Evolutionary conservation across 441 rosid species (phyloP).

Genomic region (Aquilaria agallochum): DNA sequence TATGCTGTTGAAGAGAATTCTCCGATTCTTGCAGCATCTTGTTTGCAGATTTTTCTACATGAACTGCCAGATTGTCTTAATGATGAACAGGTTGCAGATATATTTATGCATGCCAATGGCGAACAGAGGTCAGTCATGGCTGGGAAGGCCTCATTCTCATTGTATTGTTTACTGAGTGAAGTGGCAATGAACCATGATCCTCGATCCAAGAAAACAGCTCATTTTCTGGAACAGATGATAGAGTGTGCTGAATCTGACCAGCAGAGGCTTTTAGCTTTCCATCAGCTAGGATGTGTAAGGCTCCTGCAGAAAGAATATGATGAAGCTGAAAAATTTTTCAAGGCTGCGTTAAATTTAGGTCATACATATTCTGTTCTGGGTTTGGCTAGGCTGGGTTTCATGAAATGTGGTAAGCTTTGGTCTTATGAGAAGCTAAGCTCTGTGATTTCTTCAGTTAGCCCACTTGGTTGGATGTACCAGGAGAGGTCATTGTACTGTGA

Average conservation of each 20-base stretch:
- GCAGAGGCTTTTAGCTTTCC: constrained; percentile 81
- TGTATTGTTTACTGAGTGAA: constrained; percentile 86
- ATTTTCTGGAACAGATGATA: constrained; percentile 57
- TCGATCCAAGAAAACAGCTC: constrained; percentile 58
- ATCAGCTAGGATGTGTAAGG: constrained; percentile 86
- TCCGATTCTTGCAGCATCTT: constrained; percentile 78
- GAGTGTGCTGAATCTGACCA: constrained; percentile 68
- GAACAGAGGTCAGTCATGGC: constrained; percentile 68
- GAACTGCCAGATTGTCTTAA: constrained; percentile 77
- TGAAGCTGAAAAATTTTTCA: constrained; percentile 69
- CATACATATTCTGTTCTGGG: constrained; percentile 81
- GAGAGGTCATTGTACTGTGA: constrained; percentile 92
- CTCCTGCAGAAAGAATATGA: constrained; percentile 81
- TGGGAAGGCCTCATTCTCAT: constrained; percentile 73
- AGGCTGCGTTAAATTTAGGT: constrained; percentile 66
- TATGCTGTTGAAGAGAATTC: constrained; percentile 80
- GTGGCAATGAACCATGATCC: constrained; percentile 78
- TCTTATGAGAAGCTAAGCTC: constrained; percentile 81
- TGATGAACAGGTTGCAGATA: constrained; percentile 63
- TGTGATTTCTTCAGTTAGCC: constrained; percentile 61
- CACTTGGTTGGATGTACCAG: constrained; percentile 94
- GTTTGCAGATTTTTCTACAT: constrained; percentile 74
- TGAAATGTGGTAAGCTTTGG: constrained; percentile 60
- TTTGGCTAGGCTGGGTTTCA: constrained; percentile 68
- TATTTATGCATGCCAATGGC: constrained; percentile 46